A percentile compares a stretch with the other conserved stretches of the same genome.
Conservation (phyloP, 202 grass and related monocot species). For the Tripidium arundinaceum region DNA sequence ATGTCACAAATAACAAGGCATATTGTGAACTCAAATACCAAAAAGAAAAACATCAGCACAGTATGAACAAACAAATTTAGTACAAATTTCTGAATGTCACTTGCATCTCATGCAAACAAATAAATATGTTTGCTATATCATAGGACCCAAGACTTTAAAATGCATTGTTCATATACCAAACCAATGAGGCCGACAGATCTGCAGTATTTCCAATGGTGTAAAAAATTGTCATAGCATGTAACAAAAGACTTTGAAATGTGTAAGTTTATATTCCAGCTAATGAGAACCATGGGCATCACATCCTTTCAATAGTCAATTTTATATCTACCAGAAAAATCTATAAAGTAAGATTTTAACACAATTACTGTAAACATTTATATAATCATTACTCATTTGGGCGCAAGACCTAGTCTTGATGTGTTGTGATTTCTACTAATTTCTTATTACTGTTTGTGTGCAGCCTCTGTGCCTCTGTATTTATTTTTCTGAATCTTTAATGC, state of each 20-base stretch:
- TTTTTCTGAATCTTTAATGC: too few relatives aligned
- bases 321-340: not conserved
- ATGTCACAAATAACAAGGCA: not conserved
- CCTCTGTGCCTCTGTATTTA: too few relatives aligned
- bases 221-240: not conserved
- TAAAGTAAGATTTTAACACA: not conserved
- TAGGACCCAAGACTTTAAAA: not conserved
- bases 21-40: not conserved
- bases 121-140: not conserved
- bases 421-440: too few relatives aligned
- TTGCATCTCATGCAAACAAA: not conserved
- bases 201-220: not conserved
- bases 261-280: not conserved
- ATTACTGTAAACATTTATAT: too few relatives aligned
- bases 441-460: too few relatives aligned
- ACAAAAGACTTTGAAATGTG: not conserved
- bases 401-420: too few relatives aligned
- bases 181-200: not conserved
- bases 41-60: not conserved
- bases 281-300: not conserved
- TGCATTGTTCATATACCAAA: not conserved
- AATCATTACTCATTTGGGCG: not conserved
- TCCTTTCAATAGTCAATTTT: not conserved
- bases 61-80: not conserved
- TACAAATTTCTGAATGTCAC: not conserved